Percentiles rank a stretch among this genome's conserved stretches.
Conservation (phyloP, 257 asterid species). For the Solanum okadae region DNA sequence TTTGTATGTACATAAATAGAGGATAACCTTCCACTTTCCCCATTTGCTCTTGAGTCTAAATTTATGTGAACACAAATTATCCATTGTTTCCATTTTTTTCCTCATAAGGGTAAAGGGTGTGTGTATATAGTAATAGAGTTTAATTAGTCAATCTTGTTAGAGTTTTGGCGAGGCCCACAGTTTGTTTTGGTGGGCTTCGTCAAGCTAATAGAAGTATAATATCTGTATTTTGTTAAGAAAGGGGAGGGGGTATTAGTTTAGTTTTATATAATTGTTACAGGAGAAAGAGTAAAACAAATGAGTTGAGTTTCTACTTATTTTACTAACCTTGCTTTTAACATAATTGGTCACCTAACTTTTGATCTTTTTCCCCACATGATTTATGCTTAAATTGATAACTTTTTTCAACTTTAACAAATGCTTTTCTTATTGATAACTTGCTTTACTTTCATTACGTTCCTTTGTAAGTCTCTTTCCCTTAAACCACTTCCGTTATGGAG, state of each 20-base stretch:
- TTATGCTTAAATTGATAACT: conserved; percentile 18
- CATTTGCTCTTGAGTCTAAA: neutral
- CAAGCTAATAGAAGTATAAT: conserved; percentile 21
- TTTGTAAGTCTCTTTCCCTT: conserved; percentile 46
- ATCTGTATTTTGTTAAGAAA: conserved; percentile 11
- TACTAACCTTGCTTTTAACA: conserved; percentile 19
- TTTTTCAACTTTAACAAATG: conserved; percentile 28
- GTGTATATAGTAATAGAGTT: neutral
- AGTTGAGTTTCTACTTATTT: neutral
- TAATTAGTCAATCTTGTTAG: neutral
- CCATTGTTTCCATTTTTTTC: neutral
- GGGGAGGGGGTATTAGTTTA: neutral
- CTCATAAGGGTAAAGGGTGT: neutral
- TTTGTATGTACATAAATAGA: neutral
- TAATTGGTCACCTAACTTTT: conserved; percentile 52
- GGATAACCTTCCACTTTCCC: neutral
- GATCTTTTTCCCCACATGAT: conserved; percentile 7
- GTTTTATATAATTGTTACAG: neutral
- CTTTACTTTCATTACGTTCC: conserved; percentile 48
- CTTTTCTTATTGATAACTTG: conserved; percentile 57
- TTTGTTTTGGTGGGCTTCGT: conserved; percentile 43
- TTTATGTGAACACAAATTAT: neutral
- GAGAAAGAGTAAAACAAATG: conserved; percentile 3
- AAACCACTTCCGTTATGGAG: conserved; percentile 62
- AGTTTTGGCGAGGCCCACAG: conserved; percentile 30